Conservation (phyloP, 2,329 filamentous ascomycete genomes). For the Monilinia aucupariae region DNA sequence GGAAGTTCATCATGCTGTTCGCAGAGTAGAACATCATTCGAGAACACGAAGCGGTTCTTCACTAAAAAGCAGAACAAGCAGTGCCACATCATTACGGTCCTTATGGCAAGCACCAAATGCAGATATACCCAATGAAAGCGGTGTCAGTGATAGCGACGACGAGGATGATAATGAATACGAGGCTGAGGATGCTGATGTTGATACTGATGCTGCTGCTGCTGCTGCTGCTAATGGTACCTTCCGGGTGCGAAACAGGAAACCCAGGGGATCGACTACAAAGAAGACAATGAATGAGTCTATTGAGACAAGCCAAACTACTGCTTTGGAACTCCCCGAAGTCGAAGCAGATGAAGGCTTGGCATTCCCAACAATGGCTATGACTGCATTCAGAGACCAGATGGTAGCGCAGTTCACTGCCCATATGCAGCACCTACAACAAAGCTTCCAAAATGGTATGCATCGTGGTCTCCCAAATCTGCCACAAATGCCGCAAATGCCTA, state of each 20-base stretch:
- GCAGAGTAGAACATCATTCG: slow-evolving; percentile 55
- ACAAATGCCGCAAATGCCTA: slow-evolving; percentile 43
- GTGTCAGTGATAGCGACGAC: slow-evolving; percentile 40
- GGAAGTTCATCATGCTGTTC: slow-evolving; percentile 58
- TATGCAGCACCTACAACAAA: slow-evolving; percentile 64
- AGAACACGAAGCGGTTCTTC: slow-evolving; percentile 62
- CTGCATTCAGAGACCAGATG: slow-evolving; percentile 68
- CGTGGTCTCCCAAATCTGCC: slow-evolving; percentile 57
- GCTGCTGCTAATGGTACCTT: slow-evolving; percentile 32
- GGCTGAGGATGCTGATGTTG: slow-evolving; percentile 36
- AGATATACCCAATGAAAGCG: slow-evolving; percentile 36
- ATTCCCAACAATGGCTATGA: slow-evolving; percentile 58
- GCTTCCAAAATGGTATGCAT: slow-evolving; percentile 45
- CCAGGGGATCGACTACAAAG: slow-evolving; percentile 33
- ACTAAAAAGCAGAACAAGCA: slow-evolving; percentile 56
- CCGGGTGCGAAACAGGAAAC: slow-evolving; percentile 31
- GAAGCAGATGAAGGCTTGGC: slow-evolving; percentile 33
- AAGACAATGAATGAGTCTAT: slow-evolving; percentile 20
- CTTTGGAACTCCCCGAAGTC: slow-evolving; percentile 28
- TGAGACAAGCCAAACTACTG: slow-evolving; percentile 24
- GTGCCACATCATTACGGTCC: slow-evolving; percentile 60
- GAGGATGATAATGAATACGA: slow-evolving; percentile 42
- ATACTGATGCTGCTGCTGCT: slow-evolving; percentile 30
- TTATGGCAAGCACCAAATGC: slow-evolving; percentile 55
- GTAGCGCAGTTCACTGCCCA: slow-evolving; percentile 43